Evolutionary conservation across 805 yeast genomes (phyloP).

Genomic region (Lachancea kluyveri): DNA sequence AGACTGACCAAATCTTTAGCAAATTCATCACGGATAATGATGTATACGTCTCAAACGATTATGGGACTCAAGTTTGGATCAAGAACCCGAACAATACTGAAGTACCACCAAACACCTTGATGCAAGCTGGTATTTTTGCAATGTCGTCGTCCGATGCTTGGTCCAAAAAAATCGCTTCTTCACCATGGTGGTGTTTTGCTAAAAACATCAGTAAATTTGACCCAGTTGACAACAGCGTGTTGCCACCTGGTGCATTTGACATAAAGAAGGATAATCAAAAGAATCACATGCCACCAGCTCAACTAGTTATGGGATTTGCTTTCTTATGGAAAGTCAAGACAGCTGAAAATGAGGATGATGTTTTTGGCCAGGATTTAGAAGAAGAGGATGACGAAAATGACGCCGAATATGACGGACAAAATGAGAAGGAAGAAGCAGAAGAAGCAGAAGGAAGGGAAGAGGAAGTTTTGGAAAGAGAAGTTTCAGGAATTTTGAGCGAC

Average conservation of each 20-base stretch:
- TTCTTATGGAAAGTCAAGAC: conserved; percentile 67
- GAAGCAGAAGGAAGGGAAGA: conserved; percentile 1
- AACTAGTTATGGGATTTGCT: conserved; percentile 84
- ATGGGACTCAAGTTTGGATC: conserved; percentile 68
- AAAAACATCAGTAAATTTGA: conserved; percentile 64
- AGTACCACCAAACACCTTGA: conserved; percentile 79
- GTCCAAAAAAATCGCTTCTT: conserved; percentile 75
- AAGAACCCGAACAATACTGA: conserved; percentile 71
- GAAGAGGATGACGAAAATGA: conserved; percentile 8
- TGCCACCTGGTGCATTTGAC: conserved; percentile 58
- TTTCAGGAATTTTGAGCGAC: no score
- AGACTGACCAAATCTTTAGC: conserved; percentile 73
- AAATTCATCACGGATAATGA: conserved; percentile 73
- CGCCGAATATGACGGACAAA: conserved; percentile 6
- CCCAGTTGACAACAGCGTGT: conserved; percentile 40
- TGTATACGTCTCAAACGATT: conserved; percentile 67
- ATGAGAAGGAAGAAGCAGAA: conserved; percentile 4
- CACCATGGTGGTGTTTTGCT: conserved; percentile 83
- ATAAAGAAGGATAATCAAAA: conserved; percentile 47
- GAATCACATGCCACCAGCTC: conserved; percentile 68
- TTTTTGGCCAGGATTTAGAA: conserved; percentile 1
- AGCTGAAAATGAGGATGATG: conserved; percentile 8
- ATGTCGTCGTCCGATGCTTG: conserved; percentile 80
- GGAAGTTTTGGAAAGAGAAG: no score
- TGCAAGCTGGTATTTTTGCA: conserved; percentile 87